Percentiles rank a stretch among this genome's conserved stretches.
Conservation (phyloP, 805 yeast species). For the Kregervanrija pseudodelftensis region DNA sequence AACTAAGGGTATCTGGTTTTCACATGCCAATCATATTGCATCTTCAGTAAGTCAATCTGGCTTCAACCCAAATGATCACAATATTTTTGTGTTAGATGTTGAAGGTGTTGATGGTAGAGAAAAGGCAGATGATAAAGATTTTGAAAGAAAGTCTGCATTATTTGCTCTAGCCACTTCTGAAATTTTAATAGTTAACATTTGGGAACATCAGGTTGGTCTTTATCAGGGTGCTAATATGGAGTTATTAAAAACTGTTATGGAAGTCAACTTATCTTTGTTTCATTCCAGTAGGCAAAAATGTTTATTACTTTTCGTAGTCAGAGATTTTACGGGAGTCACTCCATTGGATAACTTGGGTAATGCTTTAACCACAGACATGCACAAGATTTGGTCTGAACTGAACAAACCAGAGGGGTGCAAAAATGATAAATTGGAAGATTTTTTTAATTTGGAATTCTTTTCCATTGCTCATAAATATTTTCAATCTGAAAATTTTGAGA, state of each 20-base stretch:
- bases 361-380: conserved; percentile 65
- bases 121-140: conserved; percentile 97
- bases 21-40: conserved; percentile 42
- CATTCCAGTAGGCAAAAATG: conserved; percentile 55
- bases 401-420: conserved; percentile 64
- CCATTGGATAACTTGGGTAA: conserved; percentile 65
- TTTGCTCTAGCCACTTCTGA: conserved; percentile 93
- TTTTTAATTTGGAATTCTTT: conserved; percentile 77
- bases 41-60: conserved; percentile 11
- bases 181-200: conserved; percentile 81
- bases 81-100: conserved; percentile 85
- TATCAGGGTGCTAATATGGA: conserved; percentile 99
- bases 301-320: conserved; percentile 73
- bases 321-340: conserved; percentile 87
- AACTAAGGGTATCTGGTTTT: conserved; percentile 77
- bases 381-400: conserved; percentile 70
- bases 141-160: conserved; percentile 91
- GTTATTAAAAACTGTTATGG: conserved; percentile 88
- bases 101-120: conserved; percentile 99
- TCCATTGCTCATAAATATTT: conserved; percentile 81
- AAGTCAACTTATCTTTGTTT: conserved; percentile 83
- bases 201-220: conserved; percentile 96
- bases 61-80: conserved; percentile 12
- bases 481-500: conserved; percentile 62
- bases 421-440: conserved; percentile 55